Percentiles rank a stretch among this genome's conserved stretches.
phyloP scores from a whole-genome alignment of 495 filamentous ascomycete species.

The Acidiella bohemica region DNA sequence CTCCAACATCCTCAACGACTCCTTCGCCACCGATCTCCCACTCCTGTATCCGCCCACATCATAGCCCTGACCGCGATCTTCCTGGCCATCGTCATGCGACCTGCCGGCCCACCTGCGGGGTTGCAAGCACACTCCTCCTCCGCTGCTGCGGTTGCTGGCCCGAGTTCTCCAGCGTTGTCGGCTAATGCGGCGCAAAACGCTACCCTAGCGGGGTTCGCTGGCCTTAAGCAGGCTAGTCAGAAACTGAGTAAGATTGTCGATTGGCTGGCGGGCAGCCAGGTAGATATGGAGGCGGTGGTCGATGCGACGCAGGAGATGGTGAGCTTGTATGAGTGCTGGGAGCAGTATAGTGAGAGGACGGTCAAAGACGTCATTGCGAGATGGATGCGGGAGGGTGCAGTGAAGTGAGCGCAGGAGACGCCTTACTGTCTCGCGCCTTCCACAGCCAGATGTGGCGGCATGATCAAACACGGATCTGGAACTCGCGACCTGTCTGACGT shows the following conservation, averaged over 20 bases:
- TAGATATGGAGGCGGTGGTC: slow-evolving; percentile 83
- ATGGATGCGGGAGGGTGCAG: slow-evolving; percentile 10
- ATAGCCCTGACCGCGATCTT: slow-evolving; percentile 86
- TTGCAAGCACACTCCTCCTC: slow-evolving; percentile 9
- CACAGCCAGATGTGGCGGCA: too few relatives aligned
- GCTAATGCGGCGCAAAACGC: slow-evolving; percentile 9
- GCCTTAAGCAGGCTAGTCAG: slow-evolving; percentile 16
- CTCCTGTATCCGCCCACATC: slow-evolving; percentile 79
- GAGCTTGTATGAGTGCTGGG: slow-evolving; percentile 85
- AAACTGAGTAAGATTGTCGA: slow-evolving; percentile 54
- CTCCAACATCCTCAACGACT: slow-evolving; percentile 87
- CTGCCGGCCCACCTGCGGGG: slow-evolving; percentile 25
- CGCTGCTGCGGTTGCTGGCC: too few relatives aligned
- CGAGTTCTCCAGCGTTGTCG: slow-evolving; percentile 1
- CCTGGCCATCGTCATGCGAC: slow-evolving; percentile 63
- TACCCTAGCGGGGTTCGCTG: slow-evolving; percentile 11
- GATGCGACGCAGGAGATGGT: slow-evolving; percentile 93
- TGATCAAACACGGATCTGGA: too few relatives aligned
- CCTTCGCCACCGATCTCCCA: slow-evolving; percentile 87
- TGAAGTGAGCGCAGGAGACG: too few relatives aligned
- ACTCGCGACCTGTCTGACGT: too few relatives aligned
- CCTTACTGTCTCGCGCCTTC: too few relatives aligned
- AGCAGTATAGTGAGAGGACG: slow-evolving; percentile 73
- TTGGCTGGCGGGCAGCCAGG: slow-evolving; percentile 84
- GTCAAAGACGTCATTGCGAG: slow-evolving; percentile 55